Base-by-base conservation (phyloP, 768 basidiomycete genomes). In the Auriscalpium microsporum region DNA sequence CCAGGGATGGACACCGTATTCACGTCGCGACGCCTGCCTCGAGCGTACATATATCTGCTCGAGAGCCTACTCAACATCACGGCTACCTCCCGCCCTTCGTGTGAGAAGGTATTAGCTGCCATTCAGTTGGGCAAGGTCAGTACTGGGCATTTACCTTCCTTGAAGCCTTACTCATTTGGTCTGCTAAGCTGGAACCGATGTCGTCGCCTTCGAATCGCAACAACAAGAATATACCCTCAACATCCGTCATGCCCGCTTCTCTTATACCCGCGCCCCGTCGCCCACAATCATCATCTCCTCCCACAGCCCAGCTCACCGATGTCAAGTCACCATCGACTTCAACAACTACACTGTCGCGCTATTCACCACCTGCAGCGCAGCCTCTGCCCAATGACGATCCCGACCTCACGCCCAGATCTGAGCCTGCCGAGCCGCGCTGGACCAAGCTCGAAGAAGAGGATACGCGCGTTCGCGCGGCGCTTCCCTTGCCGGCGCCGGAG, bases 71-170 rank as follows among this genome's bases (percentile, higher is more conserved):
- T 94, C 56, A 78, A 83, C 57, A 75, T 84, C 36, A 68, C 68
- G 3, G 84, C 92, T 0, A 66, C 71, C 3, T 68, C 67, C n/a
- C 76, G 93, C 51, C 88, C 89, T 8, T 79, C 82, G 0, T 83
- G 83, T 48, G 88, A 91, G 58, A 78, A 84, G 50, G 84, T 94
- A 13, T 67, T 76, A n/a, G 68, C 66, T 28, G 90, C 85, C 1
- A 76, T 94, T 53, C 74, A 78, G 36, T 82, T 87, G 38, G 83
- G 90, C 50, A 81, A 77, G 73, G 90, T 91, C 59, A n/a, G 81
- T 75, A 28, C 7, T 13, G 5, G 13, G 6, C 45, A 21, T 10
- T 17, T 11, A n/a, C 55, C 9, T 8, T 16, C 21, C 51, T 5
- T 19, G 1, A 17, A 6, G 42, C 50, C 38, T 46, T 34, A 10